A percentile compares a stretch with the other conserved stretches of the same genome.
These are phyloP conservation scores for Cercospora sesami DNA, from an alignment of 2,329 filamentous ascomycete species.

Conservation along the genomic window DNA sequence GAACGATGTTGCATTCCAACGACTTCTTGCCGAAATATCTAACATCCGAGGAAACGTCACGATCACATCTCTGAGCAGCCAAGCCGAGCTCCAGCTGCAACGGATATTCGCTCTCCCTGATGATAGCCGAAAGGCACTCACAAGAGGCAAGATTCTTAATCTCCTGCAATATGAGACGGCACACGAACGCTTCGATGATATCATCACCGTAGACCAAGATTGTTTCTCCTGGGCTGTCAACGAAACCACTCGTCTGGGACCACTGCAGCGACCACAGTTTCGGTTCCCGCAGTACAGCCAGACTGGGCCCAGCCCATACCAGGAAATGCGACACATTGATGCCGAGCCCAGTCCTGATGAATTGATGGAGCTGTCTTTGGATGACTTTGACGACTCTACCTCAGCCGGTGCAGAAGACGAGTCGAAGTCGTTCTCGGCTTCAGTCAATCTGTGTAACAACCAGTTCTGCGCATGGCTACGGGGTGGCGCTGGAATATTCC, in stretches of 20 bases:
- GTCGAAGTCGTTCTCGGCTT: neutral
- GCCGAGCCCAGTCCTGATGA: neutral
- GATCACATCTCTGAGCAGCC: neutral
- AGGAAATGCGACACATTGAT: neutral
- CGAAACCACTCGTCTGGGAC: neutral
- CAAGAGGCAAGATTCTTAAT: neutral
- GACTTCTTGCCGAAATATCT: neutral
- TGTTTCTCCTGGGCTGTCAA: neutral
- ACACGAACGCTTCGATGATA: neutral
- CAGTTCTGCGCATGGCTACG: neutral
- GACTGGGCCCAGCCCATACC: neutral
- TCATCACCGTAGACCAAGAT: neutral
- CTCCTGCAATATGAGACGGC: neutral
- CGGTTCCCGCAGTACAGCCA: neutral
- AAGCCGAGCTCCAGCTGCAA: neutral
- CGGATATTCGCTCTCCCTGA: neutral
- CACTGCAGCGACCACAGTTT: neutral
- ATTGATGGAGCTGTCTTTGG: neutral
- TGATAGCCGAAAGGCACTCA: neutral
- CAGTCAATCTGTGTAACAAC: neutral
- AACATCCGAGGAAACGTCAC: neutral
- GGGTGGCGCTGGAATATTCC: neutral
- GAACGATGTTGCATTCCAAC: neutral
- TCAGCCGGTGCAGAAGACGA: neutral
- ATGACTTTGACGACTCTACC: neutral